Evolutionary conservation across 169 alveolate genomes (phyloP).

Genomic region (Plasmodium berghei): DNA sequence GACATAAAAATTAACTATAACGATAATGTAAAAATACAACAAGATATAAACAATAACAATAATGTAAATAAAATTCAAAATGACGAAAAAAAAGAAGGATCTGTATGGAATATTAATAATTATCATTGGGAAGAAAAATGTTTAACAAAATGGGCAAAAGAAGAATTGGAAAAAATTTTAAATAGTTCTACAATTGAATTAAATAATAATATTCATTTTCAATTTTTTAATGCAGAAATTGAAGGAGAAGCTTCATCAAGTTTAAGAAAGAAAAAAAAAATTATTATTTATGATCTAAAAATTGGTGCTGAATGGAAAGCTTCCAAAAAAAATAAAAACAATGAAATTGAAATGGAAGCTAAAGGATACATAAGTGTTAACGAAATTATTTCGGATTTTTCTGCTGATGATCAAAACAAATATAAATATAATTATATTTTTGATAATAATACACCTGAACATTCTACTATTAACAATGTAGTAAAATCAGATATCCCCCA

Average conservation of each 20-base stretch:
- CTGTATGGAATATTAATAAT: constrained; percentile 82
- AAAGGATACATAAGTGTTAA: constrained; percentile 44
- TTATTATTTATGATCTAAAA: constrained; percentile 63
- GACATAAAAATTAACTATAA: background rate
- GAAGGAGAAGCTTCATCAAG: constrained; percentile 84
- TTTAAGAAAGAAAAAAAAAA: constrained; percentile 79
- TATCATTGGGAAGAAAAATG: constrained; percentile 85
- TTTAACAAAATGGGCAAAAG: constrained; percentile 79
- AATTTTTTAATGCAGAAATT: constrained; percentile 56
- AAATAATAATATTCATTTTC: constrained; percentile 46
- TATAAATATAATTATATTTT: constrained; percentile 24
- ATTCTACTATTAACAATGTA: constrained; percentile 14
- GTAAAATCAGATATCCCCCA: constrained; percentile 23
- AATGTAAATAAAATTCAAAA: background rate
- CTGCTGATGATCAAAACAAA: constrained; percentile 35
- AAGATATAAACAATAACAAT: background rate
- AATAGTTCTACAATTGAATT: constrained; percentile 50
- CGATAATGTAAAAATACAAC: background rate
- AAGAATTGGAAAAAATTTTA: constrained; percentile 62
- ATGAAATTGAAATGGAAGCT: constrained; percentile 43
- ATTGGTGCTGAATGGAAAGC: constrained; percentile 69
- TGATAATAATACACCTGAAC: constrained; percentile 22
- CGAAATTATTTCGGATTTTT: constrained; percentile 56
- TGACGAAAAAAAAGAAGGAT: constrained; percentile 73
- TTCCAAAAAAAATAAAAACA: constrained; percentile 32